Percentiles rank a stretch among this genome's conserved stretches.
phyloP scores from a whole-genome alignment of 129 eudicot species.

The Pseudognaphalium luteoalbum region DNA sequence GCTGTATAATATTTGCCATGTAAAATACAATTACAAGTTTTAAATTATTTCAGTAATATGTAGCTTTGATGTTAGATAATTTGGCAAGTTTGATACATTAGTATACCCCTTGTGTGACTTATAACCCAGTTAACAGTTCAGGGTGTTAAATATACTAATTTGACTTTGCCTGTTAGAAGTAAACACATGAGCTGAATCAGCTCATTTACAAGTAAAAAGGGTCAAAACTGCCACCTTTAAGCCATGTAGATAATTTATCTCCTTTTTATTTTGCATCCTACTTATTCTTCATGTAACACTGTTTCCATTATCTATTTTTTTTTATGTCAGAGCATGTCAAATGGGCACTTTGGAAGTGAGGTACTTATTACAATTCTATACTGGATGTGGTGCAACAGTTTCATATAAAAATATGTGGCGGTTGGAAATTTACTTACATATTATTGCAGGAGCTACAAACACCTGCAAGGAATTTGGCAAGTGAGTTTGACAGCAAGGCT shows the following conservation, averaged over 20 bases:
- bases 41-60: background rate
- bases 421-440: slow-evolving; percentile 11
- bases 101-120: background rate
- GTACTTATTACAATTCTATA: slow-evolving; percentile 27
- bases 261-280: background rate
- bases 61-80: background rate
- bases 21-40: background rate
- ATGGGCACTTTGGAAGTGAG: slow-evolving; percentile 63
- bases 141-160: background rate
- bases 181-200: background rate
- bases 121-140: background rate
- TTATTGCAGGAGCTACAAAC: slow-evolving; percentile 68
- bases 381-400: slow-evolving; percentile 33
- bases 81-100: background rate
- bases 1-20: background rate
- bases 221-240: slow-evolving; percentile 1
- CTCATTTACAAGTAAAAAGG: background rate
- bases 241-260: background rate
- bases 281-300: background rate
- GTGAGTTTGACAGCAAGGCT: slow-evolving; percentile 65
- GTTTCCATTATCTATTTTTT: slow-evolving; percentile 10
- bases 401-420: background rate
- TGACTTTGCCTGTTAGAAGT: background rate
- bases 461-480: slow-evolving; percentile 57
- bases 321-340: slow-evolving; percentile 49